These are phyloP conservation scores for Lepidium africanum DNA, from an alignment of 345 rosid genomes.

Conservation along the genomic window DNA sequence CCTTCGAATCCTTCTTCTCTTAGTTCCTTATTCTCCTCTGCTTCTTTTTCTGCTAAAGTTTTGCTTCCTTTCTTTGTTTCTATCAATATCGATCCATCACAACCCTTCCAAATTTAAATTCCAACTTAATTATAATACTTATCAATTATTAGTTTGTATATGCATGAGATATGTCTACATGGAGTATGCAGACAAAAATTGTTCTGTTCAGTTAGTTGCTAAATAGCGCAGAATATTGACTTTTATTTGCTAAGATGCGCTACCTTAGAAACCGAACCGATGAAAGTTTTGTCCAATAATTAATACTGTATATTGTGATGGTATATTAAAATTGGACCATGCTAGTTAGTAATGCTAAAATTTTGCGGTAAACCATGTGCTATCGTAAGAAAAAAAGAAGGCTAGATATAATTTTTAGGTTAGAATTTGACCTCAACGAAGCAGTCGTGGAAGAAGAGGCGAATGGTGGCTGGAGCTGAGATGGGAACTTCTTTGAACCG, in stretches of 20 bases:
- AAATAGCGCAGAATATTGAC: background rate
- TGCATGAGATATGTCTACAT: background rate
- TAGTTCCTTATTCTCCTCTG: conserved; percentile 57
- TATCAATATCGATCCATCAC: conserved; percentile 75
- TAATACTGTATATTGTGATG: background rate
- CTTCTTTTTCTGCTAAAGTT: conserved; percentile 63
- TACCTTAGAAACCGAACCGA: background rate
- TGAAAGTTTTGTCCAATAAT: background rate
- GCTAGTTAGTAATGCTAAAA: background rate
- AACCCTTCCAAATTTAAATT: conserved; percentile 48
- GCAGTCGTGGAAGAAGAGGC: conserved; percentile 95
- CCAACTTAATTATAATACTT: background rate
- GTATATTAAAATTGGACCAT: background rate
- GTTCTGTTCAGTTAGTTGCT: background rate
- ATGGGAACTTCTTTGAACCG: conserved; percentile 66
- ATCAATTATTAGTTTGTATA: background rate
- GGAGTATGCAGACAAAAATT: background rate
- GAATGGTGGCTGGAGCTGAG: conserved; percentile 82
- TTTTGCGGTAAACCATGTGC: background rate
- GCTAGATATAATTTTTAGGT: background rate
- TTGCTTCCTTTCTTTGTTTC: conserved; percentile 52
- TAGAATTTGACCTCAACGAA: conserved; percentile 52
- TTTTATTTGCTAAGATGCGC: background rate
- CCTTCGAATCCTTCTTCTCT: conserved; percentile 61
- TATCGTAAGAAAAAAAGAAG: background rate